A percentile compares a stretch with the other conserved stretches of the same genome.
Conservation (phyloP, 768 basidiomycete genomes). For the Postia placenta region DNA sequence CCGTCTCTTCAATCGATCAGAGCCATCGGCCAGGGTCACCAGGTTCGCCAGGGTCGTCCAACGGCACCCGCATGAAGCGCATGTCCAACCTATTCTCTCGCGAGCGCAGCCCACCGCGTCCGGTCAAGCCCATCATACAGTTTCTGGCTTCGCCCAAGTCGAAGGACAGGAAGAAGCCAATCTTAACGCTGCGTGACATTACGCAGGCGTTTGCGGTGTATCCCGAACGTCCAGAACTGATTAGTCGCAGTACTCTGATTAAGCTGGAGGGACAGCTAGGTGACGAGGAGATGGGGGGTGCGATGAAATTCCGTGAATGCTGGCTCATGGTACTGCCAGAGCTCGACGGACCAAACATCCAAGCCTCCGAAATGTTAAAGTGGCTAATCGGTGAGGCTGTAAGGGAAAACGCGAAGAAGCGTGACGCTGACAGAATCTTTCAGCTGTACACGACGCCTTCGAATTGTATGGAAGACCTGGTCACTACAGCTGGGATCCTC, state of each 20-base stretch:
- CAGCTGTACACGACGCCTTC: constrained; percentile 83
- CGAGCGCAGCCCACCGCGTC: constrained; percentile 27
- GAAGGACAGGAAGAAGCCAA: constrained; percentile 66
- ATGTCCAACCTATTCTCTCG: constrained; percentile 67
- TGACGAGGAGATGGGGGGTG: constrained; percentile 63
- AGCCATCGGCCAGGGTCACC: constrained; percentile 13
- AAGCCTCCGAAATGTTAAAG: constrained; percentile 79
- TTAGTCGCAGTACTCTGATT: constrained; percentile 83
- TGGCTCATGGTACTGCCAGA: constrained; percentile 94
- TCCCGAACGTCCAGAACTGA: constrained; percentile 90
- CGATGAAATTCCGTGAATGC: constrained; percentile 67
- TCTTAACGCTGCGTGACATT: constrained; percentile 64
- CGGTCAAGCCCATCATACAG: constrained; percentile 36
- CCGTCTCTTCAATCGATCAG: constrained; percentile 18
- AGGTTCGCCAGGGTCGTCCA: constrained; percentile 8
- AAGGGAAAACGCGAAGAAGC: not conserved
- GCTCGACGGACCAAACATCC: constrained; percentile 51
- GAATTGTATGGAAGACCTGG: constrained; percentile 84
- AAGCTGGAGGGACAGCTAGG: constrained; percentile 86
- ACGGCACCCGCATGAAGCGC: constrained; percentile 38
- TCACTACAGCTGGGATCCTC: constrained; percentile 85
- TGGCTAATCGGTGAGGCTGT: constrained; percentile 85
- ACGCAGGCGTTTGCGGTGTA: constrained; percentile 92
- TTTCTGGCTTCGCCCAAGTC: constrained; percentile 61
- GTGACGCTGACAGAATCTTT: not conserved